A percentile compares a stretch with the other conserved stretches of the same genome.
These are phyloP conservation scores for Claviceps cyperi DNA, from an alignment of 2,329 filamentous ascomycete genomes.

Conservation along the genomic window DNA sequence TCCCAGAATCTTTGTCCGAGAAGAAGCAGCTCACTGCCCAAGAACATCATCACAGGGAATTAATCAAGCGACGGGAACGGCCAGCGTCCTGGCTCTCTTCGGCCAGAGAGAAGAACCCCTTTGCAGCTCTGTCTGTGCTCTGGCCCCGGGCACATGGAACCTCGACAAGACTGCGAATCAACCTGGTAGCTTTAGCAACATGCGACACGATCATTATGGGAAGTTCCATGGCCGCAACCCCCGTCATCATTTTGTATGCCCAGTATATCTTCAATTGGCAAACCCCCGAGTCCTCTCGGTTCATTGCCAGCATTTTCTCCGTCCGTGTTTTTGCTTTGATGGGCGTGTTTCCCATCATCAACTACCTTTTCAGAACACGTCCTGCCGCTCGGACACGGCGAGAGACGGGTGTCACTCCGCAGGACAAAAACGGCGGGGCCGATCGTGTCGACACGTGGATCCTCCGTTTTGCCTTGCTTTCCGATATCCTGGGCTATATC, in stretches of 20 bases:
- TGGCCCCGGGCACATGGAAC: conserved; percentile 54
- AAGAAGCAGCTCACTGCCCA: conserved; percentile 55
- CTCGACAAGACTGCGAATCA: conserved; percentile 50
- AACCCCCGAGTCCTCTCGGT: conserved; percentile 64
- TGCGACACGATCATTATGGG: conserved; percentile 75
- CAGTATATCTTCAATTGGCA: conserved; percentile 72
- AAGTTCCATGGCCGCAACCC: conserved; percentile 63
- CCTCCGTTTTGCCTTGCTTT: conserved; percentile 58
- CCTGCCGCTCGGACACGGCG: conserved; percentile 28
- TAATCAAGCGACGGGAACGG: conserved; percentile 20
- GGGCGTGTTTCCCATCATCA: conserved; percentile 59
- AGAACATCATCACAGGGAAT: conserved; percentile 45
- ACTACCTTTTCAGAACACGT: conserved; percentile 54
- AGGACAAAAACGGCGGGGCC: conserved; percentile 49
- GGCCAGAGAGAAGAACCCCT: conserved; percentile 44
- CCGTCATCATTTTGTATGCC: conserved; percentile 74
- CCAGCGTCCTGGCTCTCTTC: conserved; percentile 16
- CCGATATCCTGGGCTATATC: conserved; percentile 61
- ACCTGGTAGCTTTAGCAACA: conserved; percentile 66
- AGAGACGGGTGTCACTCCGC: conserved; percentile 19
- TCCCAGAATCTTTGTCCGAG: conserved; percentile 75
- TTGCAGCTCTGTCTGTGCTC: conserved; percentile 65
- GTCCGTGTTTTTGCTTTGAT: conserved; percentile 65
- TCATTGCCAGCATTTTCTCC: conserved; percentile 66
- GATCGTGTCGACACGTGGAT: conserved; percentile 65